Evolutionary conservation across 2,329 filamentous ascomycete genomes (phyloP).

Genomic region (Fusarium cicatricum): DNA sequence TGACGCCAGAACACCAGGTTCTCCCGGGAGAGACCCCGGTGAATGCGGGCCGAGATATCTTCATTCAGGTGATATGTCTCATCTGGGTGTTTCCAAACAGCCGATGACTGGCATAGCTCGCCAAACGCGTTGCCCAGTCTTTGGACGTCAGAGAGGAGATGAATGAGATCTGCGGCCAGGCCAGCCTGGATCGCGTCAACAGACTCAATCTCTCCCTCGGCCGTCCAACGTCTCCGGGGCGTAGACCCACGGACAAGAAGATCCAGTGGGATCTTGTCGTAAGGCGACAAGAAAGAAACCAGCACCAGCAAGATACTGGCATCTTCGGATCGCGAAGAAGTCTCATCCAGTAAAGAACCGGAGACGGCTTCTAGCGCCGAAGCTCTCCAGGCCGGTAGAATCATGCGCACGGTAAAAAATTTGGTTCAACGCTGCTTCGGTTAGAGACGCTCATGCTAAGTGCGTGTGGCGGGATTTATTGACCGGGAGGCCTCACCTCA

Average conservation of each 20-base stretch:
- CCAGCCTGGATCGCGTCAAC: slow-evolving; percentile 46
- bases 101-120: slow-evolving; percentile 18
- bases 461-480: slow-evolving; percentile 9
- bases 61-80: slow-evolving; percentile 31
- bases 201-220: slow-evolving; percentile 29
- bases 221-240: slow-evolving; percentile 38
- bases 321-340: slow-evolving; percentile 24
- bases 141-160: slow-evolving; percentile 18
- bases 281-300: slow-evolving; percentile 33
- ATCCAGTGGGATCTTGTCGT: slow-evolving; percentile 29
- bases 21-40: slow-evolving; percentile 17
- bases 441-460: background rate
- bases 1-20: slow-evolving; percentile 26
- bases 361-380: slow-evolving; percentile 31
- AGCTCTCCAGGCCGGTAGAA: slow-evolving; percentile 24
- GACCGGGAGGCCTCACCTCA: slow-evolving; percentile 11
- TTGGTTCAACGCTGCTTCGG: slow-evolving; percentile 3
- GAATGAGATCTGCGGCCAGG: slow-evolving; percentile 12
- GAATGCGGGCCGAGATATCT: slow-evolving; percentile 24
- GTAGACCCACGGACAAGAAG: slow-evolving; percentile 33
- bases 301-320: slow-evolving; percentile 31
- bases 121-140: slow-evolving; percentile 17
- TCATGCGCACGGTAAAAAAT: slow-evolving; percentile 8
- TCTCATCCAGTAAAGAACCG: slow-evolving; percentile 20
- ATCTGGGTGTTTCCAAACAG: slow-evolving; percentile 20